Evolutionary conservation across 2,329 filamentous ascomycete species (phyloP), one percentile per base, ranked within the genome.

Genomic region (Scytalidium sp.): DNA sequence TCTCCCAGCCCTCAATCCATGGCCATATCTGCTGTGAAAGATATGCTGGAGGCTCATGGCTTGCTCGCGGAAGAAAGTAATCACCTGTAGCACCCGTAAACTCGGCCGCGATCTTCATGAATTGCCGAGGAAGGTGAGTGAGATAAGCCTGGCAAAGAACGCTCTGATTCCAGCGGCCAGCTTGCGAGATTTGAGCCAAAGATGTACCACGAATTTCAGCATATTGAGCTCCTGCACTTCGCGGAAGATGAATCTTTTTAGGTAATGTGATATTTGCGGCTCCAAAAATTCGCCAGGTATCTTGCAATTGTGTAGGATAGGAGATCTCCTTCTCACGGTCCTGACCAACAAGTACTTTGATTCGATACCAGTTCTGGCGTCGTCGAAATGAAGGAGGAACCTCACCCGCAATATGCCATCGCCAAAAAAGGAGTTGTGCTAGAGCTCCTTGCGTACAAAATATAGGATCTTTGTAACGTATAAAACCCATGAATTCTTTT

Each of bases 91-190:
- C 29, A 2, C 32, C 5, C 13, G 48, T 46, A 43, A 50, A 50
- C 19, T 43, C 43, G 5, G 48, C 43, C 3, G 22, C n/a, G 19
- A 43, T 43, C n/a, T 19, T 6, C n/a, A 43, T 43, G 21, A 43
- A 43, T n/a, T 43, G 41, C 4, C 41, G n/a, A 23, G 41, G 41
- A 23, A 43, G 41, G 19, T 43, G 41, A 10, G n/a, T 43, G 44
- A 50, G 42, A 32, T 49, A 49, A 6, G 47, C 47, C n/a, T 49
- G 11, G 27, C 41, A 49, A 11, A 49, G 47, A 1, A 49, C 42
- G 20, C 47, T 49, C 39, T 49, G 20, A 23, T 49, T 49, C 42
- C 41, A 49, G 41, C 47, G 29, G 20, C 47, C 47, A 15, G 47
- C 47, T 19, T 49, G 27, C 15, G 47, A 49, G 22, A 49, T 49